Evolutionary conservation across 2,329 filamentous ascomycete species (phyloP).

Genomic region (Stagonosporopsis vannaccii): DNA sequence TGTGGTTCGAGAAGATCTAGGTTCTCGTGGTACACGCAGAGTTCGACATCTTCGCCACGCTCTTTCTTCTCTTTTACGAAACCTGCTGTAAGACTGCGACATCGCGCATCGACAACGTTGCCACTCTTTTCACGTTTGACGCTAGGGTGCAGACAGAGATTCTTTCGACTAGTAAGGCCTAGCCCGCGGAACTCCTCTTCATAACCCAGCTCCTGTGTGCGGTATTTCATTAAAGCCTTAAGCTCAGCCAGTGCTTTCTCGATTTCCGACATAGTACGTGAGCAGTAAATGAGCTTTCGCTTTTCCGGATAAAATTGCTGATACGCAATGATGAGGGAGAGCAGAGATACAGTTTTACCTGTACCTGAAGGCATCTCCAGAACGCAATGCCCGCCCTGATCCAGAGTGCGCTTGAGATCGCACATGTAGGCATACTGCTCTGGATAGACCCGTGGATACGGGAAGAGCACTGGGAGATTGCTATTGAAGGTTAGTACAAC

Average conservation of each 20-base stretch:
- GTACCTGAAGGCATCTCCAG: slow-evolving; percentile 99
- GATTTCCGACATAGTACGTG: slow-evolving; percentile 99
- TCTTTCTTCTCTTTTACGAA: slow-evolving; percentile 99
- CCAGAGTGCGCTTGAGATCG: slow-evolving; percentile 86
- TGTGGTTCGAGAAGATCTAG: slow-evolving; percentile 93
- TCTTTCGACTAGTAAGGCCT: slow-evolving; percentile 94
- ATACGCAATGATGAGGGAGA: slow-evolving; percentile 96
- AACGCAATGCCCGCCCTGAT: slow-evolving; percentile 93
- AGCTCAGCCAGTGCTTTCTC: slow-evolving; percentile 95
- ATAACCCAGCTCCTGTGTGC: slow-evolving; percentile 84
- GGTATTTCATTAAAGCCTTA: slow-evolving; percentile 93
- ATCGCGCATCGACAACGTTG: slow-evolving; percentile 90
- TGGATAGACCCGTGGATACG: slow-evolving; percentile 77
- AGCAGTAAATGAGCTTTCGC: slow-evolving; percentile 97
- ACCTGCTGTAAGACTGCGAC: slow-evolving; percentile 91
- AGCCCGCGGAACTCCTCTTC: slow-evolving; percentile 93
- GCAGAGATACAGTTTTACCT: slow-evolving; percentile 92
- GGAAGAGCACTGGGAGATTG: slow-evolving; percentile 74
- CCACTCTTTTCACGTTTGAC: slow-evolving; percentile 98
- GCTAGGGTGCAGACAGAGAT: slow-evolving; percentile 92
- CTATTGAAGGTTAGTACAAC: slow-evolving; percentile 46
- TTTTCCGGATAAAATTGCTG: slow-evolving; percentile 93
- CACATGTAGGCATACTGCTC: slow-evolving; percentile 74
- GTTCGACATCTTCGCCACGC: slow-evolving; percentile 88
- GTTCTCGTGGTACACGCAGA: slow-evolving; percentile 98